Conservation (phyloP, 768 basidiomycete genomes). For the Hydnum rufescens region DNA sequence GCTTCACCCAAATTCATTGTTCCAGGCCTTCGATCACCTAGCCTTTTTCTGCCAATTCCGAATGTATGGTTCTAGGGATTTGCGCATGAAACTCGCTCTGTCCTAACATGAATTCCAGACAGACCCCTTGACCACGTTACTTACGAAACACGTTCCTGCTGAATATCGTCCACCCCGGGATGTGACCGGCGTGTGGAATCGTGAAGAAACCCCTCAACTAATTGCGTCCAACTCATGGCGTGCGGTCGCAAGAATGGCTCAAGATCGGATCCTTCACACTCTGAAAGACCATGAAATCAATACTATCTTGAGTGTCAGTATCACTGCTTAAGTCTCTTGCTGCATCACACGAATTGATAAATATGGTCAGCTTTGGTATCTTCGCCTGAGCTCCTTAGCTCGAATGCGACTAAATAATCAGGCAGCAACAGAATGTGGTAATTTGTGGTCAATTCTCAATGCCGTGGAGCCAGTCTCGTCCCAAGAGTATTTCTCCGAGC, state of each 20-base stretch:
- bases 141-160: conserved; percentile 66
- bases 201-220: too few relatives aligned
- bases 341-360: background rate
- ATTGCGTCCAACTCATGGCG: conserved; percentile 83
- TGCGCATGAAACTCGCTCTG: too few relatives aligned
- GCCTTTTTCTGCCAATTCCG: too few relatives aligned
- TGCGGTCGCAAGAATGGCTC: conserved; percentile 63
- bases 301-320: background rate
- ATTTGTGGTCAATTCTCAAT: conserved; percentile 53
- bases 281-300: conserved; percentile 36
- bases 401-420: conserved; percentile 74
- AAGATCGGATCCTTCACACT: conserved; percentile 50
- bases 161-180: conserved; percentile 59
- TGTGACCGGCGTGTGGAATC: conserved; percentile 51
- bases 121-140: conserved; percentile 59
- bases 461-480: conserved; percentile 32
- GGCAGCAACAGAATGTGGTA: conserved; percentile 64
- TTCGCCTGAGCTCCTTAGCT: conserved; percentile 58
- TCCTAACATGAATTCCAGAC: too few relatives aligned
- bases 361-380: conserved; percentile 50
- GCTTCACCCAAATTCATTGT: too few relatives aligned
- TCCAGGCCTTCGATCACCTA: too few relatives aligned
- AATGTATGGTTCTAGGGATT: too few relatives aligned
- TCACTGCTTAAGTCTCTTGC: background rate
- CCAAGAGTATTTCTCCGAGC: too few relatives aligned